phyloP scores from a whole-genome alignment of 805 yeast genomes.

The Candida gorgasii region DNA sequence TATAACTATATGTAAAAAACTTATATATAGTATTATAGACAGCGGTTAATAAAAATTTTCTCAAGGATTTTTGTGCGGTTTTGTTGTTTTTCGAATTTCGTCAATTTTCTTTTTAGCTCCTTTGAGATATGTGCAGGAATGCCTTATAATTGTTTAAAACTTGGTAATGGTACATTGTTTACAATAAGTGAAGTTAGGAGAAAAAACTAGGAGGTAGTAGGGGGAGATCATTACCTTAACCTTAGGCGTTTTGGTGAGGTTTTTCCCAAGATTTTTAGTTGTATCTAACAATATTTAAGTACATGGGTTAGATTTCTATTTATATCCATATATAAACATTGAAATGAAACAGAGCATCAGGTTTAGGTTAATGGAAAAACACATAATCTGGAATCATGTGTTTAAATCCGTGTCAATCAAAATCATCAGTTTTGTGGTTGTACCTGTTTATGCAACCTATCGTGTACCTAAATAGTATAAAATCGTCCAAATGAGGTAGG shows the following conservation, averaged over 20 bases:
- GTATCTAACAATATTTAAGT: too few relatives aligned
- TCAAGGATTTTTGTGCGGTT: conserved; percentile 8
- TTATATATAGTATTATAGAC: conserved; percentile 3
- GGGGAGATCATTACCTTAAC: neutral
- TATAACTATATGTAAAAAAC: neutral
- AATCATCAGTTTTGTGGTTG: neutral
- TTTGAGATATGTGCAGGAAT: conserved; percentile 5
- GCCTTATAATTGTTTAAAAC: conserved; percentile 2
- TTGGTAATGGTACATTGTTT: neutral
- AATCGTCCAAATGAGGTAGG: neutral
- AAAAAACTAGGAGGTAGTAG: neutral
- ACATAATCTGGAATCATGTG: too few relatives aligned
- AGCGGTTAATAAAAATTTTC: conserved; percentile 8
- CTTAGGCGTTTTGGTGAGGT: neutral
- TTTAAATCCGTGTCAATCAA: neutral
- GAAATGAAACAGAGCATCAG: too few relatives aligned
- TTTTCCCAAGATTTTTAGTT: too few relatives aligned
- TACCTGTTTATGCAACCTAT: conserved; percentile 6
- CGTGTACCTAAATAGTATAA: conserved; percentile 6
- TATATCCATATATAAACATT: too few relatives aligned
- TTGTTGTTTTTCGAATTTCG: conserved; percentile 4
- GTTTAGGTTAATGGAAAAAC: too few relatives aligned
- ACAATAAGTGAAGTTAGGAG: neutral
- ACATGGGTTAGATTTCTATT: too few relatives aligned
- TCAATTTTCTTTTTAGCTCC: conserved; percentile 9